Percentiles rank a stretch among this genome's conserved stretches.
Conservation (phyloP, 2,329 filamentous ascomycete species). For the Fusarium compactum region DNA sequence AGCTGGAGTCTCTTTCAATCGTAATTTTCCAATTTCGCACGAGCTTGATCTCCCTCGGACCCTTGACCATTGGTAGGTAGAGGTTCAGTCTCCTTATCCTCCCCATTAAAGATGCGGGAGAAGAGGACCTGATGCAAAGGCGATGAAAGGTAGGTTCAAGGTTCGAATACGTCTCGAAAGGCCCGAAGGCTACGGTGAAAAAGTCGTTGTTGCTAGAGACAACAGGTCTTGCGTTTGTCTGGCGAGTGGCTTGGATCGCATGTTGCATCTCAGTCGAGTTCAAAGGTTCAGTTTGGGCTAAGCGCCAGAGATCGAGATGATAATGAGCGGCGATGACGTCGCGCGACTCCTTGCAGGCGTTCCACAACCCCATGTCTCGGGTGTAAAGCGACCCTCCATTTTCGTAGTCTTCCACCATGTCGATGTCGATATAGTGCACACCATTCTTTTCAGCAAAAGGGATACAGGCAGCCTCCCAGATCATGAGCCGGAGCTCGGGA, state of each 20-base stretch:
- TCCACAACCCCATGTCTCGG: not conserved
- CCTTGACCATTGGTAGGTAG: not conserved
- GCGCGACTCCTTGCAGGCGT: not conserved
- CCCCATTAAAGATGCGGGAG: rapidly evolving
- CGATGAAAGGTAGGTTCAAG: not conserved
- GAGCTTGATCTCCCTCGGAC: not conserved
- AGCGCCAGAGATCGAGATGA: not conserved
- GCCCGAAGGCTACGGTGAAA: not conserved
- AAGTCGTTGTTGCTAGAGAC: not conserved
- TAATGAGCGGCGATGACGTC: not conserved
- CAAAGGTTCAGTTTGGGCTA: too few relatives aligned
- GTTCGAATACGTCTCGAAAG: not conserved
- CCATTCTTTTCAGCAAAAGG: not conserved
- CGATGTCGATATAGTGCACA: not conserved
- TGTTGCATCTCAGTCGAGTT: too few relatives aligned
- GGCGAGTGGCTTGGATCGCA: not conserved
- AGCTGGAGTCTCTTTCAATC: too few relatives aligned
- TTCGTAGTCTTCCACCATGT: not conserved
- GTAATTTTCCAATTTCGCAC: not conserved
- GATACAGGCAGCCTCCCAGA: not conserved
- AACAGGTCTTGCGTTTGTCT: not conserved
- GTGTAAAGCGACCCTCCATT: not conserved
- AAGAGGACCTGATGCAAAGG: not conserved
- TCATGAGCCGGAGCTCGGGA: not conserved
- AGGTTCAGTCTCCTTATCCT: not conserved